Evolutionary conservation across 768 basidiomycete genomes (phyloP), one percentile per base, ranked within the genome.

Genomic region (Cystobasidium tubakii): DNA sequence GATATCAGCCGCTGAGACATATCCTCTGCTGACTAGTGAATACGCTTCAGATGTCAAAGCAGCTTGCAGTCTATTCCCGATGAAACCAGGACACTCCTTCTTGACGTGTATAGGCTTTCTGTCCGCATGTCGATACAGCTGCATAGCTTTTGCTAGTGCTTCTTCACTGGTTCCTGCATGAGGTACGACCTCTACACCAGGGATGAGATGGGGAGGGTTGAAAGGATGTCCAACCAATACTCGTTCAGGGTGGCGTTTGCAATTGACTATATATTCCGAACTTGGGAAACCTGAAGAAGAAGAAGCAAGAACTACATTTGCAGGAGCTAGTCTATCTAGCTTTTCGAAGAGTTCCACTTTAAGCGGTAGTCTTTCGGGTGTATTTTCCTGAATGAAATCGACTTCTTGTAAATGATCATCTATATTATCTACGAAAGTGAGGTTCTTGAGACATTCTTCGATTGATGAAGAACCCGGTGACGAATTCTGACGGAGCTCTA

Each of bases 211-310:
- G 4, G 63, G 63, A 31, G 63, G 63, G 39, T 65, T 65, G 34
- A 65, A 65, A 29, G 63, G 63, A 65, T 65, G 63, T 23, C 63
- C 63, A 21, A 65, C 44, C 15, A 65, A 33, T 42, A 65, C 25
- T 29, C 63, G 9, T 29, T 65, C 44, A 27, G 33, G 33, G 13
- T 65, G 25, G 33, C 27, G 4, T 42, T 65, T 29, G 39, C 36
- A 65, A 27, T 46, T 65, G 33, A 36, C 36, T 36, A 46, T 34
- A 27, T 42, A 65, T 42, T 46, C 27, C 17, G 63, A 65, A 42
- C 39, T 46, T 27, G 63, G 63, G 25, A 65, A 43, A 36, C 63
- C 63, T 6, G 63, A 65, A 6, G 63, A 65, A 29, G 63, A 65
- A 43, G 63, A 65, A 21, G 34, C 63, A 23, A 65, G 44, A 27